Base-by-base conservation (phyloP, 495 filamentous ascomycete genomes). In the Hypoxylon intermedium region DNA sequence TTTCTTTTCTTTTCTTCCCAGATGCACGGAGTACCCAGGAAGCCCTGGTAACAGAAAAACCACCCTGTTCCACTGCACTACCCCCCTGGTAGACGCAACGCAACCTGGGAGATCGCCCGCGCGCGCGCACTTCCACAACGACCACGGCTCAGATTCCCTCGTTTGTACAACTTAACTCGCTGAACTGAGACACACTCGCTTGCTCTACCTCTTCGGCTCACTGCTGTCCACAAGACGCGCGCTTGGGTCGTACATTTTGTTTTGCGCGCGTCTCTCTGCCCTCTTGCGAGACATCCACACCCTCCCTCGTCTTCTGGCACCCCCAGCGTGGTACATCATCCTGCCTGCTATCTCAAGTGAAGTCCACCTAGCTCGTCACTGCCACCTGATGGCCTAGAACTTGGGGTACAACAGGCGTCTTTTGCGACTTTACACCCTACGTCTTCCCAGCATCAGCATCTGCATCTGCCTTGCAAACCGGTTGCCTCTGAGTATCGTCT, bases 181-280 rank as follows among this genome's bases (percentile, higher is more conserved):
- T 63, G 49, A 62, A 56, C 65, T 60, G 54, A 68, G 59, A 65
- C 65, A 71, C 65, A 48, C 51, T 66, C 65, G 65, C 65, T 66
- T 63, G 65, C 61, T 66, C 60, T 68, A 34, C 51, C 61, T 7
- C 38, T 52, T 67, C 55, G 65, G 61, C 59, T 68, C 51, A 24
- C 42, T 45, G 9, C 45, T 41, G 45, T 49, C 54, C 24, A 46
- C 37, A 61, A 71, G 65, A 67, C 68, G 68, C 68, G 68, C 68
- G 61, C 65, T 71, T 66, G 68, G 34, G 44, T 52, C 42, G 51
- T 65, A 59, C 55, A 31, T 46, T 50, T 57, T 33, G 41, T 60
- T 45, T 68, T 65, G 68, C 68, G 68, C 68, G 68, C 58, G 65
- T 71, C 68, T 71, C 63, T 66, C 24, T 58, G 56, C 18, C 65